These are phyloP conservation scores for Fusarium ambrosium DNA, from an alignment of 2,329 filamentous ascomycete species.

Conservation along the genomic window DNA sequence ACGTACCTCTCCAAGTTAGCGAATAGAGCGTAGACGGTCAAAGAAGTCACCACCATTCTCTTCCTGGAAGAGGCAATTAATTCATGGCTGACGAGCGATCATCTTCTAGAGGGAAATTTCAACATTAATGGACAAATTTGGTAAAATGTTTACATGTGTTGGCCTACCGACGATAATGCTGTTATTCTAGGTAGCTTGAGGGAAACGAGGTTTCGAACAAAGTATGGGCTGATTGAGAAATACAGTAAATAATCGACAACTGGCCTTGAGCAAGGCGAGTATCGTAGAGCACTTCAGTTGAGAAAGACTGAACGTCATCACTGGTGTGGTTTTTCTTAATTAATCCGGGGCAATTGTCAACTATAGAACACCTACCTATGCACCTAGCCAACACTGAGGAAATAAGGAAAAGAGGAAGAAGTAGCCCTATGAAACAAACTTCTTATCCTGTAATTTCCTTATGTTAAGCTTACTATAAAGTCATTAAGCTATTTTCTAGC, in stretches of 20 bases:
- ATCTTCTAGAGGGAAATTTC: background rate
- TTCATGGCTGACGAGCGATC: background rate
- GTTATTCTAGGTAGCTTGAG: background rate
- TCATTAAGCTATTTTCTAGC: too few relatives aligned
- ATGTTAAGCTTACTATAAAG: too few relatives aligned
- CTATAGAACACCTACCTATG: background rate
- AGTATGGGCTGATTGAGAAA: background rate
- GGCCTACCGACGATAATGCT: background rate
- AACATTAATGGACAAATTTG: background rate
- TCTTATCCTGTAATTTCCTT: too few relatives aligned
- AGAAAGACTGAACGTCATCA: background rate
- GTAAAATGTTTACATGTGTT: background rate
- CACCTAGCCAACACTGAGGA: too few relatives aligned
- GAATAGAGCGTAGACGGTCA: background rate
- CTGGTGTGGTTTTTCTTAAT: background rate
- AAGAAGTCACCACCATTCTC: background rate
- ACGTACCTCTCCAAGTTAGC: background rate
- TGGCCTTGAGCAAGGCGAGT: background rate
- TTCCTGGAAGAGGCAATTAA: background rate
- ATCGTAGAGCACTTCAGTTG: background rate
- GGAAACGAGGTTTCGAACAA: background rate
- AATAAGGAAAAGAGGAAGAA: too few relatives aligned
- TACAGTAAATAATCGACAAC: background rate
- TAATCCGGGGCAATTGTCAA: background rate
- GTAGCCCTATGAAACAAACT: too few relatives aligned